These are phyloP conservation scores for Hortiboletus campestris DNA, from an alignment of 768 basidiomycete genomes.

Conservation along the genomic window DNA sequence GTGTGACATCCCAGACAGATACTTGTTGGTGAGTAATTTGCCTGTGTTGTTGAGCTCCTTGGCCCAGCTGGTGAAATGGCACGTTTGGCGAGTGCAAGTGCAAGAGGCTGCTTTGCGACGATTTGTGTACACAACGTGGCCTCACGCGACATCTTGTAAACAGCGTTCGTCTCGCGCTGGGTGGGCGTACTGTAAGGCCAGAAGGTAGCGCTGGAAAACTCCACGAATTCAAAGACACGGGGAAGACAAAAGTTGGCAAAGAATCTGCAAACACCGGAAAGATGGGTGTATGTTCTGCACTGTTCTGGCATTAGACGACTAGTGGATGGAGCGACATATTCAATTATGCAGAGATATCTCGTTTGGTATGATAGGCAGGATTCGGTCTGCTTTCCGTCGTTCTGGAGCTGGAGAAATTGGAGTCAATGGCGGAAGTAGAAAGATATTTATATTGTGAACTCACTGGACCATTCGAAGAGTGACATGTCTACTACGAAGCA, in stretches of 20 bases:
- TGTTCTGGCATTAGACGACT: slow-evolving; percentile 12
- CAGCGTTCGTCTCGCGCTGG: no score
- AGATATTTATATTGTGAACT: neutral
- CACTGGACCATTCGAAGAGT: slow-evolving; percentile 5
- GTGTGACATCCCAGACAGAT: slow-evolving; percentile 1
- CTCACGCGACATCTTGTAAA: neutral
- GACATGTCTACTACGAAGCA: neutral
- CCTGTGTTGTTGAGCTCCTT: no score
- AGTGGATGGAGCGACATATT: slow-evolving; percentile 26
- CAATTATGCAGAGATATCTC: slow-evolving; percentile 46
- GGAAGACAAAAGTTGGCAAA: slow-evolving; percentile 41
- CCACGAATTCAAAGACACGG: slow-evolving; percentile 38
- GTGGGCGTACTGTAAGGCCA: neutral
- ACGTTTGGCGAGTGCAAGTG: slow-evolving; percentile 28
- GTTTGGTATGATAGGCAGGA: slow-evolving; percentile 36
- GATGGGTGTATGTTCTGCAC: slow-evolving; percentile 11
- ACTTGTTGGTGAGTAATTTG: neutral
- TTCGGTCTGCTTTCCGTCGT: slow-evolving; percentile 8
- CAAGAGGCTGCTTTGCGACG: slow-evolving; percentile 24
- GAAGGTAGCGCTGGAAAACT: slow-evolving; percentile 18
- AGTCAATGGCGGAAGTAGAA: neutral
- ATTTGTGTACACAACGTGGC: slow-evolving; percentile 28
- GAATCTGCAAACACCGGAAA: slow-evolving; percentile 43
- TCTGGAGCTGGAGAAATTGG: slow-evolving; percentile 25
- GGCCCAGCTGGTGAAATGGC: slow-evolving; percentile 11